Evolutionary conservation across 2,329 filamentous ascomycete genomes (phyloP), one percentile per base, ranked within the genome.

Genomic region (Tolypocladium tropicale): DNA sequence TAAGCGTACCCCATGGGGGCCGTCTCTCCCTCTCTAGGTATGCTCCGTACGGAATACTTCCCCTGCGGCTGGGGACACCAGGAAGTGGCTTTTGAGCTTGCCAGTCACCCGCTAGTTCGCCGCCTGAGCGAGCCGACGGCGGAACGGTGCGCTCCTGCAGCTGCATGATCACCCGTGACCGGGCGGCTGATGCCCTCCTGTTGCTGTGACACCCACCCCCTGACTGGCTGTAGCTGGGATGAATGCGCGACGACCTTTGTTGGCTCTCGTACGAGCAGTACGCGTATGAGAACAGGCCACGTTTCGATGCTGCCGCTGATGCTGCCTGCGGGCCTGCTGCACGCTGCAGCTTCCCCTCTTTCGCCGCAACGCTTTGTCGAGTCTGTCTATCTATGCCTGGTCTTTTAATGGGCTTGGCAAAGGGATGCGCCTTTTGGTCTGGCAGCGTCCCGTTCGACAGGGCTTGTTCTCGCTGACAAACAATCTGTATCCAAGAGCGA

Each of bases 91-190:
- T 46, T 46, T 28, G 41, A 25, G 41, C 39, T 25, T 25, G 23
- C 39, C 39, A 23, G 12, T 18, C 23, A 28, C 43, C 43, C 21
- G 18, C 33, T 30, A 30, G 36, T 25, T 18, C 25, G 36, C 23
- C 52, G 28, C 21, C 52, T 16, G 34, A 25, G 25, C 23, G 52
- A 33, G n/a, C 52, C 52, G 37, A 28, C 52, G 28, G 62, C 67
- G 68, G 67, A 68, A 68, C 67, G 67, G 67, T 66, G 65, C 69
- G 68, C 66, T 65, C 65, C 57, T 70, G 65, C 68, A 70, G 65
- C 60, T 66, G 68, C 63, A 67, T 65, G 60, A 67, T 68, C 61
- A 67, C 62, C 67, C 66, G 64, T 67, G 64, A 68, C 66, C 63
- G 46, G 60, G 64, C 61, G 62, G 61, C 60, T 63, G 49, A 54